These are phyloP conservation scores for Agrocybe praecox DNA, from an alignment of 768 basidiomycete species.

Conservation along the genomic window DNA sequence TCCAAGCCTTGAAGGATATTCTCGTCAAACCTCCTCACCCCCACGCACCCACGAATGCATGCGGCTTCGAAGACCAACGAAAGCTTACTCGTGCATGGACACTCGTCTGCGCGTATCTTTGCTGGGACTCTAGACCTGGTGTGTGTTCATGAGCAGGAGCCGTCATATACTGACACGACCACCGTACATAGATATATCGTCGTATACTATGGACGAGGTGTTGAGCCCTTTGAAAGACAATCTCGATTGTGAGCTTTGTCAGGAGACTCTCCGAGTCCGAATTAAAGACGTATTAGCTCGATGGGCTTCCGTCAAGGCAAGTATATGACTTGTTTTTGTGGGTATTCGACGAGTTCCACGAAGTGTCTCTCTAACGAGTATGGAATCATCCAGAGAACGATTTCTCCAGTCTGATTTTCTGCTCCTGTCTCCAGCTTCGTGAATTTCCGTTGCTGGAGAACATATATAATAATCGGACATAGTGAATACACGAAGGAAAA, in stretches of 20 bases:
- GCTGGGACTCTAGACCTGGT: constrained; percentile 29
- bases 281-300: constrained; percentile 47
- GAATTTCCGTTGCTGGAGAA: too few species aligned
- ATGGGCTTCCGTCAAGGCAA: constrained; percentile 60
- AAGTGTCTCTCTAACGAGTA: too few species aligned
- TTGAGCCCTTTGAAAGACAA: constrained; percentile 50
- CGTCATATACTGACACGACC: too few species aligned
- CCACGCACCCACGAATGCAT: constrained; percentile 21
- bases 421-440: too few species aligned
- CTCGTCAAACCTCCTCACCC: constrained; percentile 21
- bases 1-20: constrained; percentile 33
- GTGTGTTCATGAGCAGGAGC: constrained; percentile 5
- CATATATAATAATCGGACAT: too few species aligned
- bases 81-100: constrained; percentile 30
- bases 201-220: constrained; percentile 45
- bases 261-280: constrained; percentile 40
- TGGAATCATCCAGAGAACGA: background rate
- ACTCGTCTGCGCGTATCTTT: constrained; percentile 24
- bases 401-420: background rate
- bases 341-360: too few species aligned
- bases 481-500: too few species aligned
- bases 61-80: constrained; percentile 24
- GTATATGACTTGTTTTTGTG: background rate
- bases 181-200: constrained; percentile 48
- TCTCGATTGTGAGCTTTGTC: constrained; percentile 48